A percentile compares a stretch with the other conserved stretches of the same genome.
Conservation (phyloP, 192 early-diverging fungal genomes). For the Coemansia sp. region DNA sequence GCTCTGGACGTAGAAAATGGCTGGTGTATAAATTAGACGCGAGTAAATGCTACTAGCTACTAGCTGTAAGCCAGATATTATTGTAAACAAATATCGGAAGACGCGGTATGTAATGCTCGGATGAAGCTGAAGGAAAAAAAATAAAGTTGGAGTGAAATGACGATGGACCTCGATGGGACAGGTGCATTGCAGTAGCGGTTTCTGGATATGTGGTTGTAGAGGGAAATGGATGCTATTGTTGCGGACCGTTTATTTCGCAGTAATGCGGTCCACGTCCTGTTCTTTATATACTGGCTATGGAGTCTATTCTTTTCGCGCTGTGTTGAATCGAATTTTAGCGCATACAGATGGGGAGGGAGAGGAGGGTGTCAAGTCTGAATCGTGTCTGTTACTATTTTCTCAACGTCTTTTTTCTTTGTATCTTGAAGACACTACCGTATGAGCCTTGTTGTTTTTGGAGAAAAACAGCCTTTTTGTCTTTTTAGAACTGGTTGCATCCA, state of each 20-base stretch:
- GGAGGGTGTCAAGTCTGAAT: not conserved
- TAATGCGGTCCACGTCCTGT: not conserved
- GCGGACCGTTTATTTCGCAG: not conserved
- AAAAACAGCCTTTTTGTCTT: not conserved
- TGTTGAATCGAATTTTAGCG: not conserved
- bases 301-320: not conserved
- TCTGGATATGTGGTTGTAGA: not conserved
- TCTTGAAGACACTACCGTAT: not conserved
- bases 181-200: slow-evolving; percentile 6
- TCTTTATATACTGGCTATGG: not conserved
- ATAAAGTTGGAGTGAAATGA: not conserved
- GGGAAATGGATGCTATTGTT: not conserved
- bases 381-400: not conserved
- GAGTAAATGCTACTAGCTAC: not conserved
- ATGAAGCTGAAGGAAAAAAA: not conserved
- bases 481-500: slow-evolving; percentile 6
- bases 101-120: not conserved
- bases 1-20: not conserved
- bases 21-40: not conserved
- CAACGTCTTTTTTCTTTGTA: not conserved
- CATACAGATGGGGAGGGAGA: not conserved
- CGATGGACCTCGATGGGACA: not conserved
- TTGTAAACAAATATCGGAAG: slow-evolving; percentile 2
- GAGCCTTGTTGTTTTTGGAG: not conserved
- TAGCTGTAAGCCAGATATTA: not conserved